Percentiles rank a stretch among this genome's conserved stretches.
Evolutionary conservation across 306 rosid genomes (phyloP).

Genomic region (Trifolium subterraneum): DNA sequence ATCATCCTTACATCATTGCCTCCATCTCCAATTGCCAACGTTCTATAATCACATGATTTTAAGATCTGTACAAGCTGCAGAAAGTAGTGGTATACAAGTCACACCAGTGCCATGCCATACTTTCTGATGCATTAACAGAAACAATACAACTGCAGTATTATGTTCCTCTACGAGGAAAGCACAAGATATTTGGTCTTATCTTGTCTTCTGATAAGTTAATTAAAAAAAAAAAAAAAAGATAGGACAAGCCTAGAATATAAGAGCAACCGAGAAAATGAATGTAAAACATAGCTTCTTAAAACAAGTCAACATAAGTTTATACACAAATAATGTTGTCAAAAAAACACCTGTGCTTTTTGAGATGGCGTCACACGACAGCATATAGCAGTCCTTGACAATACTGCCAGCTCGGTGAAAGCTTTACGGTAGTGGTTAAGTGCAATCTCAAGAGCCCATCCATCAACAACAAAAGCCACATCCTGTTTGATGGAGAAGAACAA

Average conservation of each 20-base stretch:
- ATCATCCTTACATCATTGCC: constrained; percentile 99
- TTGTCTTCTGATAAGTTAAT: constrained; percentile 12
- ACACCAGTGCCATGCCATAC: constrained; percentile 24
- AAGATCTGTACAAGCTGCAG: constrained; percentile 94
- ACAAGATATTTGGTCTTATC: neutral
- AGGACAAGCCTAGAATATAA: constrained; percentile 28
- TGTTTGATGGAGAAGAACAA: constrained; percentile 39
- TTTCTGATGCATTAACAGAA: constrained; percentile 29
- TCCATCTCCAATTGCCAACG: constrained; percentile 97
- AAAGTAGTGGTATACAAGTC: constrained; percentile 39
- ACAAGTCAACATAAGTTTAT: constrained; percentile 25
- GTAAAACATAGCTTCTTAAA: constrained; percentile 12
- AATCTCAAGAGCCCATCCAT: constrained; percentile 99
- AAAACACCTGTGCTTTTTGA: constrained; percentile 92
- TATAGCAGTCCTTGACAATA: constrained; percentile 96
- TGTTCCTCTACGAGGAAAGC: constrained; percentile 31
- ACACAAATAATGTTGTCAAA: constrained; percentile 22
- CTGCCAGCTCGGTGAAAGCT: constrained; percentile 93
- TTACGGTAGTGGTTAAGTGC: constrained; percentile 84
- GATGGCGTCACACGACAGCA: constrained; percentile 99
- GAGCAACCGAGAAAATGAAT: constrained; percentile 19
- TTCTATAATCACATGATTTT: constrained; percentile 92
- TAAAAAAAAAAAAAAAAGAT: constrained; percentile 21
- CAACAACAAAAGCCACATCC: constrained; percentile 96
- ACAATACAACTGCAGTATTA: constrained; percentile 30